These are phyloP conservation scores for Coemansia sp. DNA, from an alignment of 192 early-diverging fungal genomes.

Conservation along the genomic window DNA sequence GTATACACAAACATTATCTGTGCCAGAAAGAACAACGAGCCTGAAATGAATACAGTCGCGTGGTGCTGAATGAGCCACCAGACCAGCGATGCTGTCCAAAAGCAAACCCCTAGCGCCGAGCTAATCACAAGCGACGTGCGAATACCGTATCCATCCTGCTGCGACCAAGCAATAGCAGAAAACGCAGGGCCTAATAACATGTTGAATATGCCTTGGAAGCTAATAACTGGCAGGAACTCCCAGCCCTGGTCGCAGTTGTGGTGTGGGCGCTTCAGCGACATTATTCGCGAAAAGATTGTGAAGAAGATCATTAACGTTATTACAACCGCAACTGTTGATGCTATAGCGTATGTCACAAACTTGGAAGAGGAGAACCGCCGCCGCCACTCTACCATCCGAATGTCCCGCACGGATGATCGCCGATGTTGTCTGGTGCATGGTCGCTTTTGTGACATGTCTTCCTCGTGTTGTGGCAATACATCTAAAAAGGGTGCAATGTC, in stretches of 20 bases:
- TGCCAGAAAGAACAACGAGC: constrained; percentile 12
- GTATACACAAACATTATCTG: constrained; percentile 21
- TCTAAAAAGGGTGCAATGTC: not conserved
- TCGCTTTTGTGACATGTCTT: not conserved
- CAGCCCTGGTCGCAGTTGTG: constrained; percentile 24
- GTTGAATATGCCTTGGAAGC: not conserved
- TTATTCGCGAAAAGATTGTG: constrained; percentile 19
- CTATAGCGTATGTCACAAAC: constrained; percentile 11
- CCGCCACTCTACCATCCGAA: constrained; percentile 1
- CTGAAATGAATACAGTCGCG: constrained; percentile 6
- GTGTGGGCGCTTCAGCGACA: constrained; percentile 16
- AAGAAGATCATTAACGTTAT: constrained; percentile 6
- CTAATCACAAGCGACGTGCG: constrained; percentile 15
- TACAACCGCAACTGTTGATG: not conserved
- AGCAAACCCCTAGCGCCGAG: constrained; percentile 6
- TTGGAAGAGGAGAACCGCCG: constrained; percentile 11
- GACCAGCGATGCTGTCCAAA: constrained; percentile 10
- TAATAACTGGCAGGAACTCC: constrained; percentile 5
- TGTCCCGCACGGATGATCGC: not conserved
- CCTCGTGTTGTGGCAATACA: not conserved
- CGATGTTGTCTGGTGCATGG: not conserved
- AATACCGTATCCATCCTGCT: constrained; percentile 32
- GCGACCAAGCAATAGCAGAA: constrained; percentile 10
- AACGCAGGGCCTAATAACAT: not conserved
- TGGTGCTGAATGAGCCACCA: constrained; percentile 7